phyloP scores from a whole-genome alignment of 306 rosid species.

The Castanea mollissima region DNA sequence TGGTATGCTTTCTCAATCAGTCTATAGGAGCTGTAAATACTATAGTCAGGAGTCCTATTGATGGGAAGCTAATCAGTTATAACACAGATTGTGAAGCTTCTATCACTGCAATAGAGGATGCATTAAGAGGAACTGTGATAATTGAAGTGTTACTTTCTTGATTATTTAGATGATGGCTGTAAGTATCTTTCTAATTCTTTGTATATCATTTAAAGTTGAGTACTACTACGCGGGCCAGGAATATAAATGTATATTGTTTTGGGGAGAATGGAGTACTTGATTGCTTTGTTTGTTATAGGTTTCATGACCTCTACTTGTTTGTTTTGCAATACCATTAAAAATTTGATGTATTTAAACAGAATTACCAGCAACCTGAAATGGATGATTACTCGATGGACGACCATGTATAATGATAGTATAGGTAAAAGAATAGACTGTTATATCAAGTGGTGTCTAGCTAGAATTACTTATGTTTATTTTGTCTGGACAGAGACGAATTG shows the following conservation, averaged over 20 bases:
- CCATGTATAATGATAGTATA: not conserved
- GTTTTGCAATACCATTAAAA: not conserved
- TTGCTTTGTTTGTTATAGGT: not conserved
- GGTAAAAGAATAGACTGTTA: not conserved
- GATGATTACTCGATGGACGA: not conserved
- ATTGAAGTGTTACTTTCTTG: not conserved
- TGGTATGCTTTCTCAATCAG: slow-evolving; percentile 20
- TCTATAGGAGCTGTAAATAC: slow-evolving; percentile 46
- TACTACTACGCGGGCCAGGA: not conserved
- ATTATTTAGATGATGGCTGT: not conserved
- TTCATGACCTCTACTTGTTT: not conserved
- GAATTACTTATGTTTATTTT: not conserved
- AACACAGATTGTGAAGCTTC: slow-evolving; percentile 52
- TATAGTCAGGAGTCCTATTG: slow-evolving; percentile 38
- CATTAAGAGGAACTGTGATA: slow-evolving; percentile 27
- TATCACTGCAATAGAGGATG: slow-evolving; percentile 51
- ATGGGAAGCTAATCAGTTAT: slow-evolving; percentile 49
- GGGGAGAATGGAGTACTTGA: not conserved
- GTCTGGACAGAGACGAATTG: slow-evolving; percentile 1
- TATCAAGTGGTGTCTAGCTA: not conserved
- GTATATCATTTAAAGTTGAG: not conserved
- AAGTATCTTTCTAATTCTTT: not conserved
- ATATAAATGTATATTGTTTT: not conserved
- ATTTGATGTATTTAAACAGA: not conserved
- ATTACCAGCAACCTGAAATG: not conserved